Base-by-base conservation (phyloP, 2,329 filamentous ascomycete species). In the Diaporthe sp. region DNA sequence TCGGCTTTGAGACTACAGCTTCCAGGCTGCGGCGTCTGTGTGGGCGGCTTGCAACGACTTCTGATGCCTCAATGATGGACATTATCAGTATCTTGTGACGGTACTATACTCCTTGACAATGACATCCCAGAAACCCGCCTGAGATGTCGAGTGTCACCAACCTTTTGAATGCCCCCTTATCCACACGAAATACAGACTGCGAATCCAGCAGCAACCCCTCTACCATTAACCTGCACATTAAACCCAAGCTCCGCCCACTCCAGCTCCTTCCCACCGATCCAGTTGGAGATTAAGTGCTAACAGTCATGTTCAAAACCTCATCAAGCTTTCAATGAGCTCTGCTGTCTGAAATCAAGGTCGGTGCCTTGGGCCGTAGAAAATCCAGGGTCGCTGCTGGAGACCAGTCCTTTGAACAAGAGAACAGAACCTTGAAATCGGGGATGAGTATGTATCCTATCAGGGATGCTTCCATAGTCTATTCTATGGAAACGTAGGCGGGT, bases 401-500 rank as follows among this genome's bases (percentile, higher is more conserved):
- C 47, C 8, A 20, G 34, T 39, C 47, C 13, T 70, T 42, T 42
- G 13, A 67, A 51, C 37, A 39, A 42, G 20, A 42, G 25, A 28
- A 55, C 15, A 70, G 22, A 17, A 28, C 51, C 47, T 22, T 42
- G n/a, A 7, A 28, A 42, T 42, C 22, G 8, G 8, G 34, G 31
- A 55, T 28, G 49, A 28, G 34, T 15, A 31, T 20, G 5, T 55
- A n/a, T 55, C 49, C n/a, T 28, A 6, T 12, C 42, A 22, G 34
- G 65, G n/a, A 42, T 42, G 49, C 31, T n/a, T 20, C n/a, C 65
- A 12, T 2, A 12, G 25, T 22, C 22, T 34, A 20, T 63, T 15
- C 73, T 75, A 77, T 31, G 31, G 22, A 13, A 65, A 75, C 6
- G 61, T 31, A 5, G 73, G 73, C 22, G 73, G 70, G 37, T 73